phyloP scores from a whole-genome alignment of 805 yeast species.

The Candida anglica region DNA sequence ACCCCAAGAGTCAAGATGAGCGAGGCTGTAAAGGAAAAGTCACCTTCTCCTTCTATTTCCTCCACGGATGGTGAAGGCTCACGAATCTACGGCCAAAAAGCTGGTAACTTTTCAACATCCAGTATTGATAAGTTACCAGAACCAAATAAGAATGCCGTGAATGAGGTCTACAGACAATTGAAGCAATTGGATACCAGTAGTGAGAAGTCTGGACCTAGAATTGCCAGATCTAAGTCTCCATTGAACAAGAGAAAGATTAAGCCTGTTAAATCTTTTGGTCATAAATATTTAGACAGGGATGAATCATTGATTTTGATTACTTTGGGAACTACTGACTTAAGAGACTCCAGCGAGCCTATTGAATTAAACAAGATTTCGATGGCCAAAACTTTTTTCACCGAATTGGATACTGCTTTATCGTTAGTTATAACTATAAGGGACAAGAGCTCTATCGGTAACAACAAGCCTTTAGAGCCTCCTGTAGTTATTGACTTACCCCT shows the following conservation, averaged over 20 bases:
- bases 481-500: slow-evolving; percentile 74
- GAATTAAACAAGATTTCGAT: slow-evolving; percentile 71
- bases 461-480: slow-evolving; percentile 46
- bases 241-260: slow-evolving; percentile 24
- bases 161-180: slow-evolving; percentile 37
- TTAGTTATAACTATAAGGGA: slow-evolving; percentile 50
- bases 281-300: slow-evolving; percentile 57
- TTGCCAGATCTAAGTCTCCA: slow-evolving; percentile 19
- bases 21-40: neutral
- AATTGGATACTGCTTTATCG: slow-evolving; percentile 83
- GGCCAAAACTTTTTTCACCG: slow-evolving; percentile 73
- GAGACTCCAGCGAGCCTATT: slow-evolving; percentile 57
- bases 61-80: neutral
- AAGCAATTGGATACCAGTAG: slow-evolving; percentile 19
- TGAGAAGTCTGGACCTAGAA: neutral
- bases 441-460: slow-evolving; percentile 12
- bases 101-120: slow-evolving; percentile 18
- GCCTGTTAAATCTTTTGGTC: slow-evolving; percentile 83
- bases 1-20: slow-evolving; percentile 12
- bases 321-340: slow-evolving; percentile 78
- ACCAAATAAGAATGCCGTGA: slow-evolving; percentile 23
- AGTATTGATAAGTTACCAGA: slow-evolving; percentile 37
- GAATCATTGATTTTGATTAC: slow-evolving; percentile 78
- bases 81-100: neutral
- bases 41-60: neutral